Percentiles rank a stretch among this genome's conserved stretches.
Evolutionary conservation across 495 filamentous ascomycete species (phyloP).

Genomic region (Hypoxylon trugodes): DNA sequence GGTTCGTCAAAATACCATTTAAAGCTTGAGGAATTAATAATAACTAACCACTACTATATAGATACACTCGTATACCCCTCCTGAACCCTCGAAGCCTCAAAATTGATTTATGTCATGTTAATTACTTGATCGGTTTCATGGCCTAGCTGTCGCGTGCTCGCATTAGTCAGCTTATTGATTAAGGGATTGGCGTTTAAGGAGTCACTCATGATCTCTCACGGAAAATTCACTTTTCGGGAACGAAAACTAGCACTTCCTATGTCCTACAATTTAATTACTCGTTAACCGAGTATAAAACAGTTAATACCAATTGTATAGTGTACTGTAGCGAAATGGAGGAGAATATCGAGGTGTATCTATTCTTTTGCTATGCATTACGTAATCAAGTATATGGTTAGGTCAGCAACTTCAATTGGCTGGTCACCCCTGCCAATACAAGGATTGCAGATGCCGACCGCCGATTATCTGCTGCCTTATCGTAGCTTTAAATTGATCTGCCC

Average conservation of each 20-base stretch:
- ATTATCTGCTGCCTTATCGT: slow-evolving; percentile 14
- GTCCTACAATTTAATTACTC: no score
- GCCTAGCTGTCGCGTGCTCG: no score
- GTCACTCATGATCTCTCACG: no score
- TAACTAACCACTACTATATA: slow-evolving; percentile 8
- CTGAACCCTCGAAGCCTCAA: not conserved
- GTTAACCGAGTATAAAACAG: no score
- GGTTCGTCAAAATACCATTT: slow-evolving; percentile 39
- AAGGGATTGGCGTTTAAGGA: not conserved
- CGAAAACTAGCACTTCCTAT: no score
- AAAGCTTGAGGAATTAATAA: not conserved
- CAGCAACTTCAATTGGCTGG: not conserved
- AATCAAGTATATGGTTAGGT: not conserved
- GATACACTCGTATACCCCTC: slow-evolving; percentile 41
- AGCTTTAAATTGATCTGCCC: slow-evolving; percentile 32
- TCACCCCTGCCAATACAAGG: not conserved
- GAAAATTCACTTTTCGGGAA: no score
- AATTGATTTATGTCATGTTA: no score
- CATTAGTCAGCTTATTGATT: not conserved
- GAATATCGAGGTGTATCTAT: not conserved
- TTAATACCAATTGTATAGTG: no score
- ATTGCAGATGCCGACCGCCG: slow-evolving; percentile 20
- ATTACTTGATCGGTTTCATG: no score
- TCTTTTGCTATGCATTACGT: not conserved
- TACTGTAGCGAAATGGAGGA: not conserved